Conservation (phyloP, 345 rosid genomes). For the Gossypium bickii region DNA sequence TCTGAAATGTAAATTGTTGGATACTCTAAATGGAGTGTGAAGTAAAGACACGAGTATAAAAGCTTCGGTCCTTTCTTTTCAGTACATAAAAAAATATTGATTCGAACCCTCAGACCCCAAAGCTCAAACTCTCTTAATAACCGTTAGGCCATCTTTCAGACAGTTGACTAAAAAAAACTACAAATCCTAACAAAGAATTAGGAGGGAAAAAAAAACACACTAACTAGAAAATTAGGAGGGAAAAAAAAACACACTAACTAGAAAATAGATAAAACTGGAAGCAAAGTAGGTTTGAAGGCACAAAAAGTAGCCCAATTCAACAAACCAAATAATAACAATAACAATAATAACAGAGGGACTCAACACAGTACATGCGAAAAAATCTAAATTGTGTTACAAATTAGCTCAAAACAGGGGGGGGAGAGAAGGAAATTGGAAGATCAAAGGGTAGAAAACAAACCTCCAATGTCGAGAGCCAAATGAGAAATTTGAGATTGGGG, state of each 20-base stretch:
- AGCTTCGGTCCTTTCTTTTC: background rate
- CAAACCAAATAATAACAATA: background rate
- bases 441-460: slow-evolving; percentile 22
- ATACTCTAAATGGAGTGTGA: background rate
- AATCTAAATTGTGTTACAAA: background rate
- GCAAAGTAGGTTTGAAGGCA: background rate
- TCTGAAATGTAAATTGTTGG: background rate
- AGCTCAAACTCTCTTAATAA: background rate
- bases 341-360: background rate
- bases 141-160: background rate
- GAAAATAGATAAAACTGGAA: background rate
- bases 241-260: background rate
- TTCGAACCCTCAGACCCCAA: background rate
- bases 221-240: background rate
- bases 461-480: slow-evolving; percentile 91
- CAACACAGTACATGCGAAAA: background rate
- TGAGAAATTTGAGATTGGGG: slow-evolving; percentile 47
- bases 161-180: background rate
- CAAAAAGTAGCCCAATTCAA: background rate
- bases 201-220: background rate
- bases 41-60: background rate
- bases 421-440: background rate
- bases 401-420: background rate
- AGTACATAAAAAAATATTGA: background rate
- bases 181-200: background rate